These are phyloP conservation scores for Talaromyces sp. DNA, from an alignment of 2,329 filamentous ascomycete genomes.

Conservation along the genomic window DNA sequence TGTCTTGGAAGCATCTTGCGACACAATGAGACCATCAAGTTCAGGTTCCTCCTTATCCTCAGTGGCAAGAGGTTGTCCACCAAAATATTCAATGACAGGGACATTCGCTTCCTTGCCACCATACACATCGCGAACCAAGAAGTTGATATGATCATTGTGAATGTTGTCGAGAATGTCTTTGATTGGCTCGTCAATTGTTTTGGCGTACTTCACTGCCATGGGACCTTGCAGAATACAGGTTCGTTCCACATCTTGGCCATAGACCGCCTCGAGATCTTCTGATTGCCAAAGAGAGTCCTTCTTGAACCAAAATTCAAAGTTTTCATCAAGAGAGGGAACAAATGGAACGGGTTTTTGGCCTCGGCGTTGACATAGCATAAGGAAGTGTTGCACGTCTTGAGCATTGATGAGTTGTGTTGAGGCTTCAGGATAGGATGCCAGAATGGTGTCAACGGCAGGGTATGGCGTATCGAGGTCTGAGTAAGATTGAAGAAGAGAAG, in stretches of 20 bases:
- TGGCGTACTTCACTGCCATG: constrained; percentile 86
- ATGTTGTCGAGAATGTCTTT: constrained; percentile 91
- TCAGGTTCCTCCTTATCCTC: constrained; percentile 66
- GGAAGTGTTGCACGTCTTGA: constrained; percentile 95
- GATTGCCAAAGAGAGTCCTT: constrained; percentile 99
- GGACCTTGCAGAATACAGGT: constrained; percentile 96
- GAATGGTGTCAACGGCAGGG: constrained; percentile 67
- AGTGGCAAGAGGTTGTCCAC: constrained; percentile 71
- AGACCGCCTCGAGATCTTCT: constrained; percentile 91
- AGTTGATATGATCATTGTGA: constrained; percentile 79
- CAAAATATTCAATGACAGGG: constrained; percentile 89
- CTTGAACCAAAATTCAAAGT: constrained; percentile 99
- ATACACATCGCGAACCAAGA: constrained; percentile 75
- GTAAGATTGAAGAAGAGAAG: constrained; percentile 84
- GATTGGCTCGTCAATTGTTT: constrained; percentile 83
- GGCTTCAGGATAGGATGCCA: constrained; percentile 78
- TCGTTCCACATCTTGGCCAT: constrained; percentile 89
- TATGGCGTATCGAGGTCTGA: constrained; percentile 81
- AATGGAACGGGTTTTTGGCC: constrained; percentile 96
- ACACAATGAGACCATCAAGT: constrained; percentile 78
- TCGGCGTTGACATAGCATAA: constrained; percentile 83
- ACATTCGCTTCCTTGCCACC: constrained; percentile 65
- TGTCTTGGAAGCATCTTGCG: constrained; percentile 71
- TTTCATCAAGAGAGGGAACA: constrained; percentile 89
- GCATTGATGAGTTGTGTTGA: constrained; percentile 92